phyloP scores from a whole-genome alignment of 495 filamentous ascomycete genomes.

The Penicillium tannophilum region DNA sequence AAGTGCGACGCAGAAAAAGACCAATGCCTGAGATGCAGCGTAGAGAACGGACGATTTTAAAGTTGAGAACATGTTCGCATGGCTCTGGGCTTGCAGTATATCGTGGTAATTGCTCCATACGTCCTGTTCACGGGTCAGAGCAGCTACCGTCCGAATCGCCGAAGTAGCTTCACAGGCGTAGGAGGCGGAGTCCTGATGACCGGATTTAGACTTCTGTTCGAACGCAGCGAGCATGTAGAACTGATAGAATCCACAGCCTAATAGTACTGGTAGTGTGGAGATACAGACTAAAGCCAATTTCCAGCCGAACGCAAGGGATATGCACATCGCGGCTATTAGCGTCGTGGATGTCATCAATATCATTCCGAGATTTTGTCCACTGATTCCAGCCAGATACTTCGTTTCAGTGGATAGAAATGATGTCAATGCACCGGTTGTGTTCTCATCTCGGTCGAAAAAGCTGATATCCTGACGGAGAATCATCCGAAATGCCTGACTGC shows the following conservation, averaged over 20 bases:
- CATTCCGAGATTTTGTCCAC: slow-evolving; percentile 16
- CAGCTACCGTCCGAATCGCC: slow-evolving; percentile 59
- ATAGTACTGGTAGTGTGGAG: slow-evolving; percentile 50
- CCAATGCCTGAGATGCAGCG: slow-evolving; percentile 74
- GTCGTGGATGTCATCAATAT: slow-evolving; percentile 38
- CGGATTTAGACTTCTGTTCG: slow-evolving; percentile 53
- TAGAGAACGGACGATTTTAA: slow-evolving; percentile 72
- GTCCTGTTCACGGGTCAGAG: slow-evolving; percentile 69
- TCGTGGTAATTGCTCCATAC: slow-evolving; percentile 72
- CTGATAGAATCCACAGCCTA: slow-evolving; percentile 55
- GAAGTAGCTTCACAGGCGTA: slow-evolving; percentile 60
- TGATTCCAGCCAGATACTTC: slow-evolving; percentile 59
- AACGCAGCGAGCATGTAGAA: slow-evolving; percentile 57
- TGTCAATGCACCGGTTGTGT: slow-evolving; percentile 52
- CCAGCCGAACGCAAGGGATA: slow-evolving; percentile 63
- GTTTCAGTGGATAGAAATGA: slow-evolving; percentile 59
- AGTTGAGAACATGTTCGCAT: slow-evolving; percentile 64
- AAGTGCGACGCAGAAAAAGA: slow-evolving; percentile 83
- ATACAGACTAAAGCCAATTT: slow-evolving; percentile 55
- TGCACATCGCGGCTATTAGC: slow-evolving; percentile 56
- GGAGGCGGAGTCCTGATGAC: slow-evolving; percentile 57
- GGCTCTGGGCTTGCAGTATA: slow-evolving; percentile 64
- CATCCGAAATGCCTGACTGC: slow-evolving; percentile 31
- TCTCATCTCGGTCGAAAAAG: slow-evolving; percentile 57
- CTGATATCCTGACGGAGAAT: slow-evolving; percentile 56